These are phyloP conservation scores for Gliomastix tumulicola DNA, from an alignment of 2,329 filamentous ascomycete genomes.

Conservation along the genomic window DNA sequence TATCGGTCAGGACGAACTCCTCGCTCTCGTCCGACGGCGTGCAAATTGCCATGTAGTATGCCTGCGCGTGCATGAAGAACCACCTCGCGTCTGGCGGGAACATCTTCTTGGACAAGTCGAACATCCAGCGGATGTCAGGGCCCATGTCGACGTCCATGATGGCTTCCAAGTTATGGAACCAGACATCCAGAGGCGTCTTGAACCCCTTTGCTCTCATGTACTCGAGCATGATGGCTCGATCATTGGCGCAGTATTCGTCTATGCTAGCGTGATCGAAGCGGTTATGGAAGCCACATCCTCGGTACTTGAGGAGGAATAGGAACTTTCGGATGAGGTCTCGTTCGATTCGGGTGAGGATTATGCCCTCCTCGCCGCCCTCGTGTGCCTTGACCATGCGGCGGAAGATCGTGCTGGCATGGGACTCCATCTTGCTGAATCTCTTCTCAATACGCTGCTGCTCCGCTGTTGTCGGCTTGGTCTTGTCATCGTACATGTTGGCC, in stretches of 20 bases:
- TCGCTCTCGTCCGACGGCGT: constrained; percentile 11
- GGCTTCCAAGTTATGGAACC: constrained; percentile 15
- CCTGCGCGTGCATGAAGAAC: constrained; percentile 12
- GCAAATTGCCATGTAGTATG: constrained; percentile 18
- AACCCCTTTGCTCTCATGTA: constrained; percentile 16
- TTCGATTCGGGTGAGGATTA: constrained; percentile 21
- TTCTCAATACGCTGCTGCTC: constrained; percentile 14
- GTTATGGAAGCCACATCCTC: constrained; percentile 21
- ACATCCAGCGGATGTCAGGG: constrained; percentile 9
- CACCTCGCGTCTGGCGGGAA: constrained; percentile 14
- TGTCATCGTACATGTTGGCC: constrained; percentile 17
- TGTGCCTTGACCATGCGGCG: constrained; percentile 7
- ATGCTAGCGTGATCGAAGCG: constrained; percentile 21
- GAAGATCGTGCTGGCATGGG: constrained; percentile 17
- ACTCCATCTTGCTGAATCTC: constrained; percentile 15
- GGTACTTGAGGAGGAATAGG: constrained; percentile 37
- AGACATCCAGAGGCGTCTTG: constrained; percentile 16
- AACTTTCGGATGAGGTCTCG: constrained; percentile 33
- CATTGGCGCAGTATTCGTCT: constrained; percentile 20
- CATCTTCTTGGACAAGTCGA: constrained; percentile 10
- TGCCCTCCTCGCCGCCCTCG: background rate
- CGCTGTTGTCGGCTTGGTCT: constrained; percentile 3
- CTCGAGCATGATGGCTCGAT: constrained; percentile 9
- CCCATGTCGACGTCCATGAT: constrained; percentile 20
- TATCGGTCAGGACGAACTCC: constrained; percentile 14